A percentile compares a stretch with the other conserved stretches of the same genome.
phyloP scores from a whole-genome alignment of 2,329 filamentous ascomycete species.

The Domatiomyces catenatus region DNA sequence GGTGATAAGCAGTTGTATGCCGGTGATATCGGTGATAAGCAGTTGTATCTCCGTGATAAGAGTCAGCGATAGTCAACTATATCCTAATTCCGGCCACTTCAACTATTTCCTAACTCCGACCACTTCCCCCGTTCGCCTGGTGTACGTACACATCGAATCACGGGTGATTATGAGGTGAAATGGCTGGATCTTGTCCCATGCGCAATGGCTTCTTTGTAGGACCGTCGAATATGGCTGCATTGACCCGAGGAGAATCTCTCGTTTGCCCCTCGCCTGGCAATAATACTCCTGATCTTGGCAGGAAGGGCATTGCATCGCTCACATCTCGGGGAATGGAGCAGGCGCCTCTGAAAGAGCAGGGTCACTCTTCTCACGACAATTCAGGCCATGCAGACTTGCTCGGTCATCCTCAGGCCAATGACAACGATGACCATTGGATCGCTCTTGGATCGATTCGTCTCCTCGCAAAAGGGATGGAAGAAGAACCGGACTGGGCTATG shows the following conservation, averaged over 20 bases:
- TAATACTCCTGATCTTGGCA: neutral
- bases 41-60: no score
- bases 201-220: conserved; percentile 6
- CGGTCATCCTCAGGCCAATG: neutral
- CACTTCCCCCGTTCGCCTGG: neutral
- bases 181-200: neutral
- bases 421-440: conserved; percentile 8
- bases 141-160: no score
- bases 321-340: neutral
- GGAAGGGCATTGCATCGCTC: neutral
- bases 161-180: neutral
- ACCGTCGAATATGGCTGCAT: conserved; percentile 4
- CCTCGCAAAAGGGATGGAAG: neutral
- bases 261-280: neutral
- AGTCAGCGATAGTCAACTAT: no score
- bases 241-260: neutral
- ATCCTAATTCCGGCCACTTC: neutral
- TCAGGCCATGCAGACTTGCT: neutral
- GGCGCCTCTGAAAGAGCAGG: neutral
- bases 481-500: conserved; percentile 6
- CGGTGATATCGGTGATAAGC: no score
- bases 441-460: conserved; percentile 16
- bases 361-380: neutral
- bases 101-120: neutral
- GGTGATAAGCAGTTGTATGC: no score